Conservation (phyloP, 2,329 filamentous ascomycete genomes). For the Colletotrichum cereale region DNA sequence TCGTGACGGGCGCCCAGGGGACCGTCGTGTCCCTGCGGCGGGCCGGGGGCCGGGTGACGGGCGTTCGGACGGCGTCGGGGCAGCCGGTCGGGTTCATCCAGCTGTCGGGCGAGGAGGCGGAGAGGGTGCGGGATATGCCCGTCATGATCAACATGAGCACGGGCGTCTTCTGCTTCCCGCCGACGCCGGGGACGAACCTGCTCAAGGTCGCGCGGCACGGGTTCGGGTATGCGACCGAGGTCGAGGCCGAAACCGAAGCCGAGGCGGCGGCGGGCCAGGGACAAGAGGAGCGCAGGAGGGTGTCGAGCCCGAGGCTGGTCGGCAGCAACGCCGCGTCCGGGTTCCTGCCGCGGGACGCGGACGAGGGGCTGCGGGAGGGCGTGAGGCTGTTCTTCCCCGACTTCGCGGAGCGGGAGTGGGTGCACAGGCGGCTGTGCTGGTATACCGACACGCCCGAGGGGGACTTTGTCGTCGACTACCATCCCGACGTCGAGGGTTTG, state of each 20-base stretch:
- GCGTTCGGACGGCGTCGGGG: slow-evolving; percentile 64
- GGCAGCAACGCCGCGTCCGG: slow-evolving; percentile 73
- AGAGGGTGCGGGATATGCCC: slow-evolving; percentile 64
- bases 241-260: slow-evolving; percentile 71
- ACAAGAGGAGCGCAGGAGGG: neutral
- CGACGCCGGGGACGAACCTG: slow-evolving; percentile 60
- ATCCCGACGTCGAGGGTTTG: slow-evolving; percentile 61
- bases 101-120: slow-evolving; percentile 70
- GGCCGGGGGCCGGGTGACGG: slow-evolving; percentile 40
- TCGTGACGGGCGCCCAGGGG: slow-evolving; percentile 48
- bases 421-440: slow-evolving; percentile 69
- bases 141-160: slow-evolving; percentile 68
- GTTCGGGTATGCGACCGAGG: slow-evolving; percentile 64
- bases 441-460: slow-evolving; percentile 75
- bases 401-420: slow-evolving; percentile 64
- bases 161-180: slow-evolving; percentile 68
- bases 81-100: slow-evolving; percentile 75
- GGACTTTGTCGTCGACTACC: slow-evolving; percentile 71
- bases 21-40: slow-evolving; percentile 45
- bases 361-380: slow-evolving; percentile 63
- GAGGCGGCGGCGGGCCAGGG: slow-evolving; percentile 71
- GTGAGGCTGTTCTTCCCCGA: slow-evolving; percentile 66
- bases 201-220: slow-evolving; percentile 73
- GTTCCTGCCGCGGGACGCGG: slow-evolving; percentile 73
- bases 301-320: slow-evolving; percentile 68